Evolutionary conservation across 768 basidiomycete species (phyloP).

Genomic region (Lactarius hatsudake): DNA sequence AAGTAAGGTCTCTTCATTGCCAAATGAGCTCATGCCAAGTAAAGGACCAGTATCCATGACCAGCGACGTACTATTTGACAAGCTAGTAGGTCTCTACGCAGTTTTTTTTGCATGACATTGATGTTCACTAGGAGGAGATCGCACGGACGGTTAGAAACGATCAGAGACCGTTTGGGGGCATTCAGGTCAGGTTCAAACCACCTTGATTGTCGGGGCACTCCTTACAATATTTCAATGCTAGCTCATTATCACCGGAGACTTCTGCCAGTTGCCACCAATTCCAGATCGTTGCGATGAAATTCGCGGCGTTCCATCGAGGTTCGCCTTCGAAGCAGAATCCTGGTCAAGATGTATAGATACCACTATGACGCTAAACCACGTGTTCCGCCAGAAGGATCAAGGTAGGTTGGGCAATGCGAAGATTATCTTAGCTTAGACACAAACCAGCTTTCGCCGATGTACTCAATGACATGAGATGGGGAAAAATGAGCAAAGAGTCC

Average conservation of each 20-base stretch:
- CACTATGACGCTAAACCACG: slow-evolving; percentile 59
- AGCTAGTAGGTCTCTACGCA: slow-evolving; percentile 48
- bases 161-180: slow-evolving; percentile 73
- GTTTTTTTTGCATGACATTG: background rate
- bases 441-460: slow-evolving; percentile 64
- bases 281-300: slow-evolving; percentile 47
- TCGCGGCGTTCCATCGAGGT: slow-evolving; percentile 42
- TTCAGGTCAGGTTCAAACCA: slow-evolving; percentile 52
- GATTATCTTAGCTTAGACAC: background rate
- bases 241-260: slow-evolving; percentile 85
- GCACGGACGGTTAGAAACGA: slow-evolving; percentile 56
- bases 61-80: slow-evolving; percentile 77
- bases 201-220: slow-evolving; percentile 1
- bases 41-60: slow-evolving; percentile 76
- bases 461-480: slow-evolving; percentile 86
- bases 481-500: slow-evolving; percentile 48
- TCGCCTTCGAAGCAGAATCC: slow-evolving; percentile 75
- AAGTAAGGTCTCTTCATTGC: slow-evolving; percentile 45
- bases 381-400: slow-evolving; percentile 88
- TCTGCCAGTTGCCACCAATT: slow-evolving; percentile 89
- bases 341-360: slow-evolving; percentile 66
- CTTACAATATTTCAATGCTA: slow-evolving; percentile 33
- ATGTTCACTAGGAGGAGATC: slow-evolving; percentile 51
- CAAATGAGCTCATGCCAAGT: background rate
- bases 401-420: slow-evolving; percentile 34